Conservation (phyloP, 805 yeast species). For the Isabelozyma heimii region DNA sequence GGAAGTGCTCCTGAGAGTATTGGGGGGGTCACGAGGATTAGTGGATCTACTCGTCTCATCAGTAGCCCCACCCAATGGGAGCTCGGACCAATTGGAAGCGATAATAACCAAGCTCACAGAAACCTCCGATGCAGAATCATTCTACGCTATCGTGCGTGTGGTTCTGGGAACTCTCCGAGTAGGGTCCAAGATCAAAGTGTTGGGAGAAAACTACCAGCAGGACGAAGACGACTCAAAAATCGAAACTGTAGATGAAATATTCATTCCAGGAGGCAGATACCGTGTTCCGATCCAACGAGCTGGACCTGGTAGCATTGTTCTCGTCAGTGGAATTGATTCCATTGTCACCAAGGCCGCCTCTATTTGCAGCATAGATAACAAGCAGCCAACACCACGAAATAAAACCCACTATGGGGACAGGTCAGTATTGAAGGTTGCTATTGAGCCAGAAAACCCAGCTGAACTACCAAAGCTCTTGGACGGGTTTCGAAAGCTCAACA, state of each 20-base stretch:
- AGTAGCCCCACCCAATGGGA: conserved; percentile 21
- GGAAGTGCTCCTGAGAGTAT: conserved; percentile 52
- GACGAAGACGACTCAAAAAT: conserved; percentile 53
- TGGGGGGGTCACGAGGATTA: conserved; percentile 50
- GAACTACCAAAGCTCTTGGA: conserved; percentile 71
- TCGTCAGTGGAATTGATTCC: conserved; percentile 62
- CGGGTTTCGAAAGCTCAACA: conserved; percentile 63
- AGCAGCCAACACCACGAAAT: neutral
- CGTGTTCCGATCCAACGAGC: conserved; percentile 52
- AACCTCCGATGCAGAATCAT: conserved; percentile 48
- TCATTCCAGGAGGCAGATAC: conserved; percentile 70
- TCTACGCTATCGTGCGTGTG: conserved; percentile 61
- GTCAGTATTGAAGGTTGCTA: conserved; percentile 75
- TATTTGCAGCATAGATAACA: conserved; percentile 35
- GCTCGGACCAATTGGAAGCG: conserved; percentile 11
- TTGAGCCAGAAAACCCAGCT: conserved; percentile 77
- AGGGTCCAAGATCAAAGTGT: conserved; percentile 48
- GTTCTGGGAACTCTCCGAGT: conserved; percentile 54
- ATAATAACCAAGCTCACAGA: conserved; percentile 53
- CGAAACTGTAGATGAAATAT: conserved; percentile 42
- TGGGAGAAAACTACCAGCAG: conserved; percentile 52
- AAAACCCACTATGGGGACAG: conserved; percentile 31
- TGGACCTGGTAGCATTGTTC: conserved; percentile 64
- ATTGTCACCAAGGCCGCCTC: conserved; percentile 62
- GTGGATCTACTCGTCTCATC: conserved; percentile 41